A percentile compares a stretch with the other conserved stretches of the same genome.
Evolutionary conservation across 768 basidiomycete species (phyloP).

Genomic region (Tremella yokohamensis): DNA sequence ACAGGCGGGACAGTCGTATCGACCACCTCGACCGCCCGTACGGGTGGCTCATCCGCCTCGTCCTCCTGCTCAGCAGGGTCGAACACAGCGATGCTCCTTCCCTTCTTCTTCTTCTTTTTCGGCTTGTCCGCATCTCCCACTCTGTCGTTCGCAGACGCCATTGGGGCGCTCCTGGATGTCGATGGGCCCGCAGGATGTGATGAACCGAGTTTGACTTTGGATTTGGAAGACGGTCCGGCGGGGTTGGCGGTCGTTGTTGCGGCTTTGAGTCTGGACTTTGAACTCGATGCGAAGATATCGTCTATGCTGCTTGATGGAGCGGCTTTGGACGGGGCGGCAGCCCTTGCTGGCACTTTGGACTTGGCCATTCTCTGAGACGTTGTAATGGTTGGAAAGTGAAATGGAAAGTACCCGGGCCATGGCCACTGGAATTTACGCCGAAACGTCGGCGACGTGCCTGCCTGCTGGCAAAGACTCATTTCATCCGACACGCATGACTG

Average conservation of each 20-base stretch:
- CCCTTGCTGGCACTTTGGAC: too few relatives aligned
- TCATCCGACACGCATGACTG: too few relatives aligned
- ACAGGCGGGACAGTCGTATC: slow-evolving; percentile 3
- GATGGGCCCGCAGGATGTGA: background rate
- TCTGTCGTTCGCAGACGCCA: background rate
- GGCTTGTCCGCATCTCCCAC: background rate
- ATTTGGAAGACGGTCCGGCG: background rate
- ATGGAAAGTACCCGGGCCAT: too few relatives aligned
- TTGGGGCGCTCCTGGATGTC: background rate
- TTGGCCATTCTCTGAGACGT: too few relatives aligned
- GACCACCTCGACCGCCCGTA: background rate
- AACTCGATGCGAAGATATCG: background rate
- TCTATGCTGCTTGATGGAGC: background rate
- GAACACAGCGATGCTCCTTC: background rate
- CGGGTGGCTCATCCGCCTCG: background rate
- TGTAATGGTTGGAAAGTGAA: too few relatives aligned
- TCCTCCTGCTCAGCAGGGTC: background rate
- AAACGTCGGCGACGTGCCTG: too few relatives aligned
- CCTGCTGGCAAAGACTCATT: too few relatives aligned
- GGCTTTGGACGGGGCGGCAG: too few relatives aligned
- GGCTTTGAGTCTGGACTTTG: background rate
- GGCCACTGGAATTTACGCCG: too few relatives aligned
- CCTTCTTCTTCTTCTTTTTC: slow-evolving; percentile 5
- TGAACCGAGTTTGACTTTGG: background rate
- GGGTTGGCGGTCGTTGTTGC: background rate